Conservation (phyloP, 768 basidiomycete species). For the Lactifluus rugatus region DNA sequence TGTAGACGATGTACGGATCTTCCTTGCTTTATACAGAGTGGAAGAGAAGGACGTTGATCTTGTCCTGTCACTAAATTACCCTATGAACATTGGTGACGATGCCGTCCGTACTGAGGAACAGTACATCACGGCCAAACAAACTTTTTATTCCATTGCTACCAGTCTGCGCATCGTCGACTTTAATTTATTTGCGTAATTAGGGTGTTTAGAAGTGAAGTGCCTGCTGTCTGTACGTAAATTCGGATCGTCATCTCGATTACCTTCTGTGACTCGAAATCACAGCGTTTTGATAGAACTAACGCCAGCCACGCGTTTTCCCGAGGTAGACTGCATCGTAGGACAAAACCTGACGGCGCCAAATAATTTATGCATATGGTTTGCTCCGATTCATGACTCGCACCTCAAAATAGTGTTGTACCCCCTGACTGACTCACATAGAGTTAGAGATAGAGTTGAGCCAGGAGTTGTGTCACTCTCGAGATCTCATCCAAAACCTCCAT, state of each 20-base stretch:
- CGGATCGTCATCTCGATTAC: background rate
- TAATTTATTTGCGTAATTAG: slow-evolving; percentile 51
- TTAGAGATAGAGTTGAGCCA: no score
- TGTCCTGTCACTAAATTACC: slow-evolving; percentile 78
- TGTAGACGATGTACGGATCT: slow-evolving; percentile 63
- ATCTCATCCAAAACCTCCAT: no score
- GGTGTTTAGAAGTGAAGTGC: background rate
- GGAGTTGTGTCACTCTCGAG: no score
- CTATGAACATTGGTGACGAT: slow-evolving; percentile 39
- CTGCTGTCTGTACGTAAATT: background rate
- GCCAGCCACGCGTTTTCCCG: no score
- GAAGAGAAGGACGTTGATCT: slow-evolving; percentile 65
- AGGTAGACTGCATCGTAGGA: no score
- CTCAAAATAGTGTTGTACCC: background rate
- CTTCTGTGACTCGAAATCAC: background rate
- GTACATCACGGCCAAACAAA: slow-evolving; percentile 30
- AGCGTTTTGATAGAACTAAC: background rate
- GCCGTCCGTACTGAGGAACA: slow-evolving; percentile 34
- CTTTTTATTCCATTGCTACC: slow-evolving; percentile 45
- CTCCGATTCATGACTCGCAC: background rate
- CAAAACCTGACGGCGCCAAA: no score
- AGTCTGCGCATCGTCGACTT: slow-evolving; percentile 62
- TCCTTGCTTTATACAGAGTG: slow-evolving; percentile 75
- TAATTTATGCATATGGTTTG: no score
- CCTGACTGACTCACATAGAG: background rate